Base-by-base conservation (phyloP, 2,329 filamentous ascomycete genomes). In the Venturia effusa region DNA sequence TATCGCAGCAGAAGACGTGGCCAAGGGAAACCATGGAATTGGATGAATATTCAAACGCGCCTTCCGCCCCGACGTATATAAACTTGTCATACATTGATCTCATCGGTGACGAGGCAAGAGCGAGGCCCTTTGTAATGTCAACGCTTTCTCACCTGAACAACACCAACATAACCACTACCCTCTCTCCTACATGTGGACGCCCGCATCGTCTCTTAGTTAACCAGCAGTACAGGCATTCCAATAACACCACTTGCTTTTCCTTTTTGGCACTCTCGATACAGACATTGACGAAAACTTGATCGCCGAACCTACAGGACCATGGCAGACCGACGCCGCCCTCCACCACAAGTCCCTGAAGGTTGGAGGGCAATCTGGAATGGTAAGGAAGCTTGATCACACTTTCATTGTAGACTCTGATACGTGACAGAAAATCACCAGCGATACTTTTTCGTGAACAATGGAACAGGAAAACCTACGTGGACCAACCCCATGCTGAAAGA, bases 341-440 rank as follows among this genome's bases (percentile, higher is more conserved):
- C 37, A 59, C 32, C 55, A 61, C 59, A 32, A 11, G 17, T 45
- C 19, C 40, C 41, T 1, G n/a, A 48, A 19, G 60, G 60, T 6
- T 62, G 60, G 60, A 51, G 43, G 45, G 39, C 60, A 45, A 41
- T 48, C 32, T 62, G 60, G 60, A 62, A 62, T 37, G 60, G 60
- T 62, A n/a, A 19, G 60, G 6, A 15, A 2, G 8, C 11, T 27
- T 37, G 15, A 17, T 39, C 37, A 5, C 32, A 10, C 15, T 17
- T 40, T 6, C n/a, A 19, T n/a, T 8, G 4, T 15, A 27, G 15
- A 7, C 27, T 24, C 51, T 57, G 30, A 57, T 24, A 32, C 3
- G 7, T 34, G 2, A 15, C 19, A 57, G 51, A 57, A 11, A n/a
- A 19, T 10, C 19, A 57, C 6, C 51, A 57, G 30, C 27, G 51